A percentile compares a stretch with the other conserved stretches of the same genome.
Conservation (phyloP, 192 early-diverging fungal genomes). For the Chytriomyces sp. region DNA sequence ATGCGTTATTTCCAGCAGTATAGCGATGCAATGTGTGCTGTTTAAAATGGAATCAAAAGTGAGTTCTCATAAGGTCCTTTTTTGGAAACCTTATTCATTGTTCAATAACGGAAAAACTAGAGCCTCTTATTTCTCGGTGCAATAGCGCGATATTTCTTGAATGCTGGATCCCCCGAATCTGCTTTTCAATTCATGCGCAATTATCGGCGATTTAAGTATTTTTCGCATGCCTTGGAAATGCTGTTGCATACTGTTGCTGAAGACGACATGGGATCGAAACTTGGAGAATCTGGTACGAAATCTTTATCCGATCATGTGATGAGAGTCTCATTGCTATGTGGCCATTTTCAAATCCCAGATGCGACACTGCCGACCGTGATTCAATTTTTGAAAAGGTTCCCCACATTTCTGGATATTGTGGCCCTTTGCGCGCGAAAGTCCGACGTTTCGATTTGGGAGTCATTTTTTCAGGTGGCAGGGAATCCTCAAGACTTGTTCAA, state of each 20-base stretch:
- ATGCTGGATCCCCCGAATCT: slow-evolving; percentile 57
- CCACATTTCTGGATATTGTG: slow-evolving; percentile 82
- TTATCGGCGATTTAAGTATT: slow-evolving; percentile 83
- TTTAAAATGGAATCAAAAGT: slow-evolving; percentile 74
- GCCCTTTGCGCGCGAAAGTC: slow-evolving; percentile 95
- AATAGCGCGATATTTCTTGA: slow-evolving; percentile 67
- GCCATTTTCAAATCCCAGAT: slow-evolving; percentile 2
- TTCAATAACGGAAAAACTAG: slow-evolving; percentile 41
- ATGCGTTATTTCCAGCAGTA: slow-evolving; percentile 62
- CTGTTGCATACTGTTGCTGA: slow-evolving; percentile 87
- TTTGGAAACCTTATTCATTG: background rate
- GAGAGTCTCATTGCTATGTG: no score
- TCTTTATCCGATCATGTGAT: no score
- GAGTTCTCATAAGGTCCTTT: background rate
- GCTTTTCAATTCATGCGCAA: slow-evolving; percentile 70
- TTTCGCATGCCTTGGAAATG: slow-evolving; percentile 91
- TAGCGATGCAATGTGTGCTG: slow-evolving; percentile 61
- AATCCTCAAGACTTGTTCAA: slow-evolving; percentile 84
- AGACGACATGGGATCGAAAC: slow-evolving; percentile 69
- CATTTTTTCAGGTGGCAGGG: slow-evolving; percentile 84
- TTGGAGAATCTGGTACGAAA: no score
- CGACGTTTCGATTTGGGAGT: slow-evolving; percentile 91
- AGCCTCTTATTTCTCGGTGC: slow-evolving; percentile 79
- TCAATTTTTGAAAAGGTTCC: slow-evolving; percentile 79
- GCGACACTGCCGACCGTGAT: slow-evolving; percentile 75